These are phyloP conservation scores for Pinus taeda DNA, from an alignment of 75 land plant species.

Conservation along the genomic window DNA sequence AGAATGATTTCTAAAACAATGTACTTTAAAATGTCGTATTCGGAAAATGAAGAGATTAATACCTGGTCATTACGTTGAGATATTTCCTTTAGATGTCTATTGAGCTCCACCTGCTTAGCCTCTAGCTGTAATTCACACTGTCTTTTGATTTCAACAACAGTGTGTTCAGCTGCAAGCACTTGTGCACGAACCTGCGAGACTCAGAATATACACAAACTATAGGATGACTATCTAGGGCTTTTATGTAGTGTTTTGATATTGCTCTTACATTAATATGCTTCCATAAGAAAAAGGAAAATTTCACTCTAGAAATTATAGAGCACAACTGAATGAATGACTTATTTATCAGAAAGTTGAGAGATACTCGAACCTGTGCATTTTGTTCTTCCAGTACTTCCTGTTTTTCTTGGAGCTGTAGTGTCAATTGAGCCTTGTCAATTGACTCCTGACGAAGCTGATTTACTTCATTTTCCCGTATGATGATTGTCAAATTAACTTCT, in stretches of 20 bases:
- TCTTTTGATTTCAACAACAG: slow-evolving; percentile 45
- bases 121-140: slow-evolving; percentile 62
- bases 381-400: slow-evolving; percentile 44
- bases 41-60: not conserved
- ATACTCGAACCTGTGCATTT: slow-evolving; percentile 38
- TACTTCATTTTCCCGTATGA: slow-evolving; percentile 26
- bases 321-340: not conserved
- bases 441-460: slow-evolving; percentile 19
- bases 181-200: slow-evolving; percentile 42
- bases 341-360: not conserved
- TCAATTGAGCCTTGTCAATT: slow-evolving; percentile 44
- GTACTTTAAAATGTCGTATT: not conserved
- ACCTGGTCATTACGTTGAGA: slow-evolving; percentile 83
- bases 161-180: slow-evolving; percentile 39
- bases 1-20: not conserved
- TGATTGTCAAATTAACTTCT: slow-evolving; percentile 21
- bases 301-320: not conserved
- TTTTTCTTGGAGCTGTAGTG: slow-evolving; percentile 20
- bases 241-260: not conserved
- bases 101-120: slow-evolving; percentile 62
- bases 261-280: not conserved
- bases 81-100: slow-evolving; percentile 69
- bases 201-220: not conserved
- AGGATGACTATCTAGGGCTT: not conserved
- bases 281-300: not conserved